Evolutionary conservation across 164 flowering plant species (phyloP).

Genomic region (Stephania yunnanensis): DNA sequence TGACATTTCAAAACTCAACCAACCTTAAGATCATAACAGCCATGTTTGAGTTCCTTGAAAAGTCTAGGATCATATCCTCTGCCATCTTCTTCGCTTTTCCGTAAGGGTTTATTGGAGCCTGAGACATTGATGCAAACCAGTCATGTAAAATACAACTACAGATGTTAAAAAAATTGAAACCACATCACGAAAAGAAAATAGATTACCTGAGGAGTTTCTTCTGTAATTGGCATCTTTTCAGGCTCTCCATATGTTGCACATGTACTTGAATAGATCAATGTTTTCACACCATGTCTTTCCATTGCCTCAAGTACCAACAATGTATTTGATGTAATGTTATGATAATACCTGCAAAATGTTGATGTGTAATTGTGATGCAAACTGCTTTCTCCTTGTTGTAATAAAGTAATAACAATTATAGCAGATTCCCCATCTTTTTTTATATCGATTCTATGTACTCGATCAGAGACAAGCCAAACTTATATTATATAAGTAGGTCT

Average conservation of each 20-base stretch:
- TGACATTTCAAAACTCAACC: constrained; percentile 9
- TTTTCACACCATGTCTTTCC: constrained; percentile 75
- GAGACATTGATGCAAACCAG: constrained; percentile 14
- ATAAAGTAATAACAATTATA: not conserved
- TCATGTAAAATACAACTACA: constrained; percentile 1
- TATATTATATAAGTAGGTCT: too few species aligned
- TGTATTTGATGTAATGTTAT: constrained; percentile 93
- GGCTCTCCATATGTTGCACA: constrained; percentile 90
- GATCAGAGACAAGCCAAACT: too few species aligned
- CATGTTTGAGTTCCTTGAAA: constrained; percentile 80
- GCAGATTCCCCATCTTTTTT: too few species aligned
- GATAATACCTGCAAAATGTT: constrained; percentile 67
- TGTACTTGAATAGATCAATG: constrained; percentile 84
- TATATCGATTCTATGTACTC: too few species aligned
- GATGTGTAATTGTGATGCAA: not conserved
- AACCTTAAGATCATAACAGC: constrained; percentile 97
- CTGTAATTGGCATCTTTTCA: constrained; percentile 96
- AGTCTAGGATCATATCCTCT: constrained; percentile 90
- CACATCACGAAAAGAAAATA: not conserved
- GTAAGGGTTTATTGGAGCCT: constrained; percentile 94
- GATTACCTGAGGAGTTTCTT: constrained; percentile 82
- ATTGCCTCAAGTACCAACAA: constrained; percentile 82
- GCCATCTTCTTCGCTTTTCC: constrained; percentile 99
- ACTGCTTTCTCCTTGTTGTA: not conserved
- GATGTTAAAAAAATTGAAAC: not conserved